A percentile compares a stretch with the other conserved stretches of the same genome.
Evolutionary conservation across 108 stramenopile genomes (phyloP).

Genomic region (Pseudonitzschia delicatissima): DNA sequence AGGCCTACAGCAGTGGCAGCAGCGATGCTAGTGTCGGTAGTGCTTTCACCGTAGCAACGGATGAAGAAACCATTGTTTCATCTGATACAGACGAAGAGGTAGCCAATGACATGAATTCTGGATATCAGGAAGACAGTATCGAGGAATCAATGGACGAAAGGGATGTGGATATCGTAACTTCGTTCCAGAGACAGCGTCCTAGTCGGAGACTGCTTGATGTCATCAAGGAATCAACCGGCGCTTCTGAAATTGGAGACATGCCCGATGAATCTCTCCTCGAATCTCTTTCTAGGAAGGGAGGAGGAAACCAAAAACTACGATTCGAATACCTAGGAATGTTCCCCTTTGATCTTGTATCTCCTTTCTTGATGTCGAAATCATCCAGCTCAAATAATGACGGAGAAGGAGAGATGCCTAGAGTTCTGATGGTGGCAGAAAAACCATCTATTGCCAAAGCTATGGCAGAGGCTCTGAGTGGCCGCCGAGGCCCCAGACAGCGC

Average conservation of each 20-base stretch:
- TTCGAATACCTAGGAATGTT: conserved; percentile 33
- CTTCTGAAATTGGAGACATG: conserved; percentile 2
- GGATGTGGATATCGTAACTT: not conserved
- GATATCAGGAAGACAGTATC: too few species aligned
- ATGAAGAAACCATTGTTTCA: not conserved
- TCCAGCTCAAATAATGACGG: not conserved
- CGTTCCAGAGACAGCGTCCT: conserved; percentile 5
- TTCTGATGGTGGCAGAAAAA: conserved; percentile 42
- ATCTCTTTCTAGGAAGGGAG: conserved; percentile 4
- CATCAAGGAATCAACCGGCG: conserved; percentile 5
- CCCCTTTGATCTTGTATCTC: conserved; percentile 16
- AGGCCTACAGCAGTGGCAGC: conserved; percentile 24
- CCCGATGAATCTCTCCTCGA: conserved; percentile 1
- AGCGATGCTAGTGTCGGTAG: not conserved
- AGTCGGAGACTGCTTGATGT: conserved; percentile 16
- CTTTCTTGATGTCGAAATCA: conserved; percentile 17
- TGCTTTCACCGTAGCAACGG: not conserved
- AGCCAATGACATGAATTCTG: not conserved
- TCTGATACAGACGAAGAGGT: not conserved
- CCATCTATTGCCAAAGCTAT: conserved; percentile 38
- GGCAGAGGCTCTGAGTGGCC: conserved; percentile 22
- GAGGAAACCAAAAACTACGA: conserved; percentile 18
- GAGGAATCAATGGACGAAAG: not conserved
- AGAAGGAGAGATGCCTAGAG: conserved; percentile 1
- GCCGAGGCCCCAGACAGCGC: conserved; percentile 17